phyloP scores from a whole-genome alignment of 805 yeast genomes.

The Nakazawaea peltata region DNA sequence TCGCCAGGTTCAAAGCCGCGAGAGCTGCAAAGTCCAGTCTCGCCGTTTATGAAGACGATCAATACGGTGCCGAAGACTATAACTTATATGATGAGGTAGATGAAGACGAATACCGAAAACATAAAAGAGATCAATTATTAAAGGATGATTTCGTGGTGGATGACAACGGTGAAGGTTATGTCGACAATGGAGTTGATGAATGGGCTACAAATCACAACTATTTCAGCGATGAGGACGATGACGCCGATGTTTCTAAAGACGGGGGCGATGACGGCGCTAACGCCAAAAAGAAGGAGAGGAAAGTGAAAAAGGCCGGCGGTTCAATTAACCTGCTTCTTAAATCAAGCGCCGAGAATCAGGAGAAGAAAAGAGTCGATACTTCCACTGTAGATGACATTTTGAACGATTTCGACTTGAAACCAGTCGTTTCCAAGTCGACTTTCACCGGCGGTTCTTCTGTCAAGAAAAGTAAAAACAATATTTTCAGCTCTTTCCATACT shows the following conservation, averaged over 20 bases:
- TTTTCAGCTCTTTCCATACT: conserved; percentile 24
- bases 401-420: conserved; percentile 37
- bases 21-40: conserved; percentile 49
- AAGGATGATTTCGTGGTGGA: conserved; percentile 93
- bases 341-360: conserved; percentile 13
- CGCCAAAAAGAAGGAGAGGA: conserved; percentile 21
- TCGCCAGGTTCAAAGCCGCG: conserved; percentile 57
- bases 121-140: conserved; percentile 70
- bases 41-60: conserved; percentile 22
- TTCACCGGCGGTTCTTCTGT: conserved; percentile 13
- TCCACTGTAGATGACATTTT: conserved; percentile 60
- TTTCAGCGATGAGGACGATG: conserved; percentile 49
- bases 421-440: conserved; percentile 13
- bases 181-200: conserved; percentile 88
- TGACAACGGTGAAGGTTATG: conserved; percentile 90
- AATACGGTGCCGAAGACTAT: conserved; percentile 38
- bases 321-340: conserved; percentile 7
- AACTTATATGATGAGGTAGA: conserved; percentile 84
- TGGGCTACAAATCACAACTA: conserved; percentile 58
- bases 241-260: conserved; percentile 18
- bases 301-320: conserved; percentile 17
- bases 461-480: conserved; percentile 17
- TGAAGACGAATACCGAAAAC: conserved; percentile 67
- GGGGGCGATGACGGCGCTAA: conserved; percentile 16
- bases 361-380: conserved; percentile 34